A percentile compares a stretch with the other conserved stretches of the same genome.
Evolutionary conservation across 257 asterid species (phyloP).

Genomic region (Solanum habrochaites): DNA sequence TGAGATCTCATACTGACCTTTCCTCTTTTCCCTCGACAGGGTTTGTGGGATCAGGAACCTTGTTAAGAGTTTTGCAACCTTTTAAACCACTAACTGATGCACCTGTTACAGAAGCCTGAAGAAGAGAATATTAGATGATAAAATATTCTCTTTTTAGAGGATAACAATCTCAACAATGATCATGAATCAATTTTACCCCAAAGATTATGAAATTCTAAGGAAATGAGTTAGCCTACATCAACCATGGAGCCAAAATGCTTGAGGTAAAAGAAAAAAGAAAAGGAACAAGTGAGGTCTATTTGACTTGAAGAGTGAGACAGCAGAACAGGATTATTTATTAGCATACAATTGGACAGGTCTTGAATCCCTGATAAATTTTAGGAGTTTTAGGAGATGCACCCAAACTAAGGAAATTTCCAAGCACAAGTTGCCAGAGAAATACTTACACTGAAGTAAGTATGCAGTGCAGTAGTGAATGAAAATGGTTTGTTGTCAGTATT

Average conservation of each 20-base stretch:
- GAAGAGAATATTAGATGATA: background rate
- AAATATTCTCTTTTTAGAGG: background rate
- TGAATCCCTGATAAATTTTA: background rate
- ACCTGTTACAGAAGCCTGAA: conserved; percentile 71
- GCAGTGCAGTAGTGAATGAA: conserved; percentile 86
- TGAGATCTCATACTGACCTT: conserved; percentile 37
- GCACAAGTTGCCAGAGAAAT: background rate
- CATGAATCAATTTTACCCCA: background rate
- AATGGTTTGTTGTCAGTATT: conserved; percentile 77
- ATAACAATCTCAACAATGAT: background rate
- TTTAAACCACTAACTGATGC: conserved; percentile 79
- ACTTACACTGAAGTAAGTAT: conserved; percentile 81
- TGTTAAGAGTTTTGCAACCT: conserved; percentile 83
- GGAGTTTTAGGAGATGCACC: background rate
- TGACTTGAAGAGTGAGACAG: background rate
- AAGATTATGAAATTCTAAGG: background rate
- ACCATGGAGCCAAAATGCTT: background rate
- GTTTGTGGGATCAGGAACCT: conserved; percentile 91
- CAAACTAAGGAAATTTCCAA: background rate
- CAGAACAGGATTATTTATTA: background rate
- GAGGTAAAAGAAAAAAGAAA: background rate
- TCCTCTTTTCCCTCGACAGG: conserved; percentile 81
- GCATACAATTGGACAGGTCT: background rate
- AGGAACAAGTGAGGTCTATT: background rate
- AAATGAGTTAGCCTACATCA: background rate